A percentile compares a stretch with the other conserved stretches of the same genome.
Conservation (phyloP, 345 rosid genomes). For the Arabis hirsuta region DNA sequence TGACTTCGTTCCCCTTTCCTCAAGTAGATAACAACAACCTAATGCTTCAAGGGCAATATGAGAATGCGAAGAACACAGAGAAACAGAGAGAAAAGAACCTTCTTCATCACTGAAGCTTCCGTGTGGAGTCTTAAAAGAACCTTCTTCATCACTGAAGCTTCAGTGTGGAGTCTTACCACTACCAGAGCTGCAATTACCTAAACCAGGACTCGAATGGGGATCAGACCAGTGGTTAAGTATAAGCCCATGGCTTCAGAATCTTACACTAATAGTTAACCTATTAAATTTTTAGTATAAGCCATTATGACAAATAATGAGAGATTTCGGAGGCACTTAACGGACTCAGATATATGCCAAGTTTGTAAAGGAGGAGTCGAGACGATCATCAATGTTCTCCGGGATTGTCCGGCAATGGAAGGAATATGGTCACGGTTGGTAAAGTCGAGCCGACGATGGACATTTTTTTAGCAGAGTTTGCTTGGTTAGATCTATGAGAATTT, state of each 20-base stretch:
- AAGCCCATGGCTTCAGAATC: constrained; percentile 87
- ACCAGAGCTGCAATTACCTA: constrained; percentile 80
- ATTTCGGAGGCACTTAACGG: too few species aligned
- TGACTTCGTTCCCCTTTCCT: constrained; percentile 24
- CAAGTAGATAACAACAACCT: constrained; percentile 41
- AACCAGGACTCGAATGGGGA: constrained; percentile 64
- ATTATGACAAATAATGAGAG: too few species aligned
- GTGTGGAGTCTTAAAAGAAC: too few species aligned
- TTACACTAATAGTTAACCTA: constrained; percentile 57
- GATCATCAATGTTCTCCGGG: too few species aligned
- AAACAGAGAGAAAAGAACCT: constrained; percentile 18
- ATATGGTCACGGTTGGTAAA: too few species aligned
- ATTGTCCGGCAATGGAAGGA: too few species aligned
- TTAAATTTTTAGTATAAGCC: constrained; percentile 56
- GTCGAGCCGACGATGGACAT: too few species aligned
- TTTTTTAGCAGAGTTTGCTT: too few species aligned
- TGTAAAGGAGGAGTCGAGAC: too few species aligned
- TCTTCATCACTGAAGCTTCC: constrained; percentile 55
- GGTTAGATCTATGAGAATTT: too few species aligned
- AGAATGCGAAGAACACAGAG: constrained; percentile 7
- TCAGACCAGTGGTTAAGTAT: constrained; percentile 61
- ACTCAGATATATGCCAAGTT: too few species aligned
- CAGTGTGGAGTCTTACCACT: constrained; percentile 55
- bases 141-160: too few species aligned
- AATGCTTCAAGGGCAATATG: constrained; percentile 17